phyloP scores from a whole-genome alignment of 2,329 filamentous ascomycete genomes.

The Aureobasidium sp. region DNA sequence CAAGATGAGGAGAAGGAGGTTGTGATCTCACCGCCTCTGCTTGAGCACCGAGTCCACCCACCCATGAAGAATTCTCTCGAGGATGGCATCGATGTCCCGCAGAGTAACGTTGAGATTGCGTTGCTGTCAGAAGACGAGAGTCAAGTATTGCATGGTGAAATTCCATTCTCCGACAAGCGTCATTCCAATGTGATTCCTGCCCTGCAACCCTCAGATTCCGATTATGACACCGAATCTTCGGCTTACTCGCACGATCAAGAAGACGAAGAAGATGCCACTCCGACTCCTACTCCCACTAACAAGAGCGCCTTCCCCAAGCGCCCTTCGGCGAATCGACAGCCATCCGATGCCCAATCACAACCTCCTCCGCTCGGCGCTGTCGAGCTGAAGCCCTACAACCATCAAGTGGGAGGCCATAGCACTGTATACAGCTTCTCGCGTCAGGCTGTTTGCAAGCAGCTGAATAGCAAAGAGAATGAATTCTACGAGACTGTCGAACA shows the following conservation, averaged over 20 bases:
- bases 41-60: background rate
- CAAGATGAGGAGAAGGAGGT: constrained; percentile 16
- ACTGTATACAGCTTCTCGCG: constrained; percentile 94
- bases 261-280: constrained; percentile 44
- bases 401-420: constrained; percentile 95
- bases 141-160: constrained; percentile 54
- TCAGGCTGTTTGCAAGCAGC: constrained; percentile 91
- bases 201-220: constrained; percentile 31
- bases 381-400: constrained; percentile 91
- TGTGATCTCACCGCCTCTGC: background rate
- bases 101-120: constrained; percentile 55
- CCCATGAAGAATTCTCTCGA: constrained; percentile 1
- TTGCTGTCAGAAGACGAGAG: constrained; percentile 54
- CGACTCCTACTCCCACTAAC: constrained; percentile 38
- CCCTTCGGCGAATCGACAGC: background rate
- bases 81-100: constrained; percentile 10
- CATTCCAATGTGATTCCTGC: constrained; percentile 19
- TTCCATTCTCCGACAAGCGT: constrained; percentile 37
- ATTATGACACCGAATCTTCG: constrained; percentile 37
- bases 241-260: constrained; percentile 35
- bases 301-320: constrained; percentile 8
- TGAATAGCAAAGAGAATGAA: constrained; percentile 97
- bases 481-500: constrained; percentile 96
- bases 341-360: constrained; percentile 25
- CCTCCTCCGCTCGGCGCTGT: constrained; percentile 73